Conservation (phyloP, 306 rosid species). For the Malus asiatica region DNA sequence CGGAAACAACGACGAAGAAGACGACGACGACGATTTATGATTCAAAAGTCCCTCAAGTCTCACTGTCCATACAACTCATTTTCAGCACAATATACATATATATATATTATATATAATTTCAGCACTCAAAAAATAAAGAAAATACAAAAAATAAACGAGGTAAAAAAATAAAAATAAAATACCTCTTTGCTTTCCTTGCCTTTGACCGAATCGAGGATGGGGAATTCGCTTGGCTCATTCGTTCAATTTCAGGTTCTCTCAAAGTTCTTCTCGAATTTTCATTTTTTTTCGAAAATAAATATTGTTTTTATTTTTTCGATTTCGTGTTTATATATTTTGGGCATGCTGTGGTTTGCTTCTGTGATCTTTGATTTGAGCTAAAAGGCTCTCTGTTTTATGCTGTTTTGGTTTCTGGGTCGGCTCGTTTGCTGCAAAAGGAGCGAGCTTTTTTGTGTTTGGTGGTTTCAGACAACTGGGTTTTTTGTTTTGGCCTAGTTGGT, state of each 20-base stretch:
- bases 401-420: slow-evolving; percentile 23
- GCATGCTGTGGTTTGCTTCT: slow-evolving; percentile 1
- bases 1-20: slow-evolving; percentile 18
- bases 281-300: background rate
- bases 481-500: slow-evolving; percentile 16
- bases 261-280: slow-evolving; percentile 17
- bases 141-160: background rate
- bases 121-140: background rate
- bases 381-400: slow-evolving; percentile 14
- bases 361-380: slow-evolving; percentile 40
- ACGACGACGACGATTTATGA: slow-evolving; percentile 9
- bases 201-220: slow-evolving; percentile 48
- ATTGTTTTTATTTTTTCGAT: background rate
- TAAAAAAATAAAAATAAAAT: background rate
- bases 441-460: slow-evolving; percentile 18
- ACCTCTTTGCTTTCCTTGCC: slow-evolving; percentile 32
- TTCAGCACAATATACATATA: background rate
- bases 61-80: slow-evolving; percentile 17
- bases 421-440: slow-evolving; percentile 13
- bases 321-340: background rate
- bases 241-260: slow-evolving; percentile 38
- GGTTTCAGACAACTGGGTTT: slow-evolving; percentile 21
- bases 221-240: slow-evolving; percentile 33
- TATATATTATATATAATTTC: background rate
- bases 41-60: slow-evolving; percentile 16